Evolutionary conservation across 805 yeast species (phyloP).

Genomic region (Groenewaldozyma tartarivorans): DNA sequence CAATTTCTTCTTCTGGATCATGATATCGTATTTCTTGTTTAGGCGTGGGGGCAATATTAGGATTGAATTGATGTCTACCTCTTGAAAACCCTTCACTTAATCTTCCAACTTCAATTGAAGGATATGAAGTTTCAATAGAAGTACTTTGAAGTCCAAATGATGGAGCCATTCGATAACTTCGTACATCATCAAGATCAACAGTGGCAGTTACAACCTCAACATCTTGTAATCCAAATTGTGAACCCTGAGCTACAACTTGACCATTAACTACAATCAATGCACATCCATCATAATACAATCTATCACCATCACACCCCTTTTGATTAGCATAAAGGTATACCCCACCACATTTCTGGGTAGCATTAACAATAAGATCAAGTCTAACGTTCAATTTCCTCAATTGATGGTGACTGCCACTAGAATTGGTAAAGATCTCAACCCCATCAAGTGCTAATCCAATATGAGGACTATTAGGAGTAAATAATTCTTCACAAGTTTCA

Average conservation of each 20-base stretch:
- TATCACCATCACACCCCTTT: slow-evolving; percentile 96
- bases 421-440: slow-evolving; percentile 92
- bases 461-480: slow-evolving; percentile 95
- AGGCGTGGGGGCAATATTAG: slow-evolving; percentile 48
- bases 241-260: slow-evolving; percentile 81
- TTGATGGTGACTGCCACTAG: slow-evolving; percentile 97
- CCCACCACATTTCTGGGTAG: slow-evolving; percentile 95
- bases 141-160: slow-evolving; percentile 70
- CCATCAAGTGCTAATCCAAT: slow-evolving; percentile 89
- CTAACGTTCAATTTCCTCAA: slow-evolving; percentile 81
- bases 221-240: slow-evolving; percentile 81
- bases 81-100: slow-evolving; percentile 12
- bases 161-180: slow-evolving; percentile 62
- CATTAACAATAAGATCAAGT: slow-evolving; percentile 76
- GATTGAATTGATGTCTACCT: slow-evolving; percentile 38
- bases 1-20: slow-evolving; percentile 90
- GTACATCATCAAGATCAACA: slow-evolving; percentile 83
- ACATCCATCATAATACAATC: slow-evolving; percentile 94
- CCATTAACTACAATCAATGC: slow-evolving; percentile 93
- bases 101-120: slow-evolving; percentile 16
- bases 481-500: slow-evolving; percentile 96
- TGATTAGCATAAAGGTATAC: slow-evolving; percentile 89
- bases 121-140: slow-evolving; percentile 31
- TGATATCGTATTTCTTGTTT: slow-evolving; percentile 50
- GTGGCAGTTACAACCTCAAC: slow-evolving; percentile 96